Conservation (phyloP, 2,329 filamentous ascomycete species). For the Emmonsiellopsis sp. region DNA sequence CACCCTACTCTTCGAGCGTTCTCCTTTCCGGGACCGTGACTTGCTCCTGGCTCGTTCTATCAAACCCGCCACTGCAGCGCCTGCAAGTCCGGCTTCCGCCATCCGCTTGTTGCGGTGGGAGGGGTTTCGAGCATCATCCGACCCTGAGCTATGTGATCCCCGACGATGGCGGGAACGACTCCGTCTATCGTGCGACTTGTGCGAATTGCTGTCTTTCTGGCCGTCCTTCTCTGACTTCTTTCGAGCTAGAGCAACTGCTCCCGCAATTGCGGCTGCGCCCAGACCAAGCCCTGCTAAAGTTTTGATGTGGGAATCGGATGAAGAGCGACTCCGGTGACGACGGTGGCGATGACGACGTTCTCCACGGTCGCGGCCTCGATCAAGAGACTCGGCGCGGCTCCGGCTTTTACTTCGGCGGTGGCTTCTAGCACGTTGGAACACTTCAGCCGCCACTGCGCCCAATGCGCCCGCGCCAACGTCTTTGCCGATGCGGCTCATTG, state of each 20-base stretch:
- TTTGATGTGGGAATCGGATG: conserved; percentile 41
- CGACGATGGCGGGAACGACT: conserved; percentile 39
- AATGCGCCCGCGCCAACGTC: conserved; percentile 52
- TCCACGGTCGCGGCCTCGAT: conserved; percentile 29
- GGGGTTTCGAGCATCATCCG: conserved; percentile 28
- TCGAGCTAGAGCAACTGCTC: conserved; percentile 49
- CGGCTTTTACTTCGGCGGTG: conserved; percentile 40
- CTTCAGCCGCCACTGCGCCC: conserved; percentile 53
- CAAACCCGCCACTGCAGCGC: conserved; percentile 54
- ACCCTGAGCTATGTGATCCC: conserved; percentile 23
- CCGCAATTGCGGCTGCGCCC: conserved; percentile 51
- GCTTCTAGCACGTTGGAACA: conserved; percentile 43
- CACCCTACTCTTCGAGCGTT: conserved; percentile 47
- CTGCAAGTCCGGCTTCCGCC: conserved; percentile 53
- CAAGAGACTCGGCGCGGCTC: conserved; percentile 32
- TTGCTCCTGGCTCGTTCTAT: conserved; percentile 50
- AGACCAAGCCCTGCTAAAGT: conserved; percentile 45
- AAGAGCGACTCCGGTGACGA: conserved; percentile 28
- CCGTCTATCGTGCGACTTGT: conserved; percentile 33
- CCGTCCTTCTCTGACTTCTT: conserved; percentile 45
- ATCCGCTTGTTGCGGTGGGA: conserved; percentile 49
- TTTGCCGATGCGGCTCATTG: conserved; percentile 39
- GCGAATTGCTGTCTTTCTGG: conserved; percentile 29
- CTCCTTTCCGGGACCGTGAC: conserved; percentile 44
- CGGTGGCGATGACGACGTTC: conserved; percentile 24